phyloP scores from a whole-genome alignment of 768 basidiomycete species.

The Kwoniella heveanensis region DNA sequence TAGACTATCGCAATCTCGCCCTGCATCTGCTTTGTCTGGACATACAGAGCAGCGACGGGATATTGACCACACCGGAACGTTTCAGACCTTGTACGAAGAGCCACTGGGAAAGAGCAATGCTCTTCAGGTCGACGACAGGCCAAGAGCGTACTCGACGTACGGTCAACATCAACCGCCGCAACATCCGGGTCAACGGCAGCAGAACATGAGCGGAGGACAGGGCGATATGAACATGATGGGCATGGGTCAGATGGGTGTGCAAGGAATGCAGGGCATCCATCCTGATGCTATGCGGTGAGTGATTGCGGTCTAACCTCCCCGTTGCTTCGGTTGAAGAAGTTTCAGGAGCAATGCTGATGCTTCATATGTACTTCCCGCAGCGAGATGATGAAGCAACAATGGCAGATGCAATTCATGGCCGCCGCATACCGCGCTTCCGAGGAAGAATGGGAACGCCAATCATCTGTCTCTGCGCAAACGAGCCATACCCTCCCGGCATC shows the following conservation, averaged over 20 bases:
- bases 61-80: background rate
- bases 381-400: constrained; percentile 45
- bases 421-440: constrained; percentile 47
- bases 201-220: background rate
- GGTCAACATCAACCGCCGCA: constrained; percentile 7
- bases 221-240: constrained; percentile 4
- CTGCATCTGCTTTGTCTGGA: too few species aligned
- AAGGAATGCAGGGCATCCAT: constrained; percentile 4
- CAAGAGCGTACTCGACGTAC: constrained; percentile 9
- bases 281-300: constrained; percentile 26
- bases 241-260: constrained; percentile 9
- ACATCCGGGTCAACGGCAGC: background rate
- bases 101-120: background rate
- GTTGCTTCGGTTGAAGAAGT: background rate
- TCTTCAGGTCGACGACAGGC: constrained; percentile 1
- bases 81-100: background rate
- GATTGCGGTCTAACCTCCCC: too few species aligned
- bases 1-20: too few species aligned
- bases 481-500: constrained; percentile 16
- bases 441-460: constrained; percentile 48
- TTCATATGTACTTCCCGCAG: constrained; percentile 13
- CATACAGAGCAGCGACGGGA: background rate
- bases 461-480: constrained; percentile 16
- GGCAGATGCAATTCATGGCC: constrained; percentile 48
- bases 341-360: background rate